A percentile compares a stretch with the other conserved stretches of the same genome.
Evolutionary conservation across 192 early-diverging fungal species (phyloP).

Genomic region (Neocallimastix lanati): DNA sequence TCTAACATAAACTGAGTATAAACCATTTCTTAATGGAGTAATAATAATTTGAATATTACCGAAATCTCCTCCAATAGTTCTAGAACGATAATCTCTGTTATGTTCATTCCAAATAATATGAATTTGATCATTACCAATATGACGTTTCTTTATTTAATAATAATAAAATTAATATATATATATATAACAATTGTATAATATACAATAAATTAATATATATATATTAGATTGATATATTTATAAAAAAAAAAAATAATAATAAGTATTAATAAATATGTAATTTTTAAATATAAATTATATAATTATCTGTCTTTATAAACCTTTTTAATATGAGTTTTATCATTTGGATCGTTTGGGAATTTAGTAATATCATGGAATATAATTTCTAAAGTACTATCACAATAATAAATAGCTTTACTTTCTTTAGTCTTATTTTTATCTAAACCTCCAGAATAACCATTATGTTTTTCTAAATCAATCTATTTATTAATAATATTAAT

Average conservation of each 20-base stretch:
- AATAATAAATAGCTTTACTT: constrained; percentile 56
- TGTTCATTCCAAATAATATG: constrained; percentile 98
- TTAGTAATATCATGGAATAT: constrained; percentile 78
- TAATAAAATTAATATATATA: too few relatives aligned
- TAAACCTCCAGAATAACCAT: constrained; percentile 73
- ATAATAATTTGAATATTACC: constrained; percentile 89
- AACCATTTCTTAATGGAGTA: constrained; percentile 52
- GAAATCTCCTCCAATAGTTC: constrained; percentile 93
- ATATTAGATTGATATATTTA: neutral
- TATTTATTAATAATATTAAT: too few relatives aligned
- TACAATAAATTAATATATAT: too few relatives aligned
- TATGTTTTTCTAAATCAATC: constrained; percentile 62
- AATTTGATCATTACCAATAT: constrained; percentile 96
- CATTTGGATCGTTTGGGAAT: constrained; percentile 66
- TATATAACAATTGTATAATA: too few relatives aligned
- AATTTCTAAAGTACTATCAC: constrained; percentile 66
- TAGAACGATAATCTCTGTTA: constrained; percentile 58
- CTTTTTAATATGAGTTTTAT: constrained; percentile 80
- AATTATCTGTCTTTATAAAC: too few relatives aligned
- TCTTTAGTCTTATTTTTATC: constrained; percentile 66
- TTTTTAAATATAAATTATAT: too few relatives aligned
- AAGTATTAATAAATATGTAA: constrained; percentile 1
- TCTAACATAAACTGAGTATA: constrained; percentile 39
- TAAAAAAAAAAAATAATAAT: neutral
- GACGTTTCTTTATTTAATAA: constrained; percentile 55